A percentile compares a stretch with the other conserved stretches of the same genome.
Evolutionary conservation across 345 rosid species (phyloP).

Genomic region (Sonneratia caseolaris): DNA sequence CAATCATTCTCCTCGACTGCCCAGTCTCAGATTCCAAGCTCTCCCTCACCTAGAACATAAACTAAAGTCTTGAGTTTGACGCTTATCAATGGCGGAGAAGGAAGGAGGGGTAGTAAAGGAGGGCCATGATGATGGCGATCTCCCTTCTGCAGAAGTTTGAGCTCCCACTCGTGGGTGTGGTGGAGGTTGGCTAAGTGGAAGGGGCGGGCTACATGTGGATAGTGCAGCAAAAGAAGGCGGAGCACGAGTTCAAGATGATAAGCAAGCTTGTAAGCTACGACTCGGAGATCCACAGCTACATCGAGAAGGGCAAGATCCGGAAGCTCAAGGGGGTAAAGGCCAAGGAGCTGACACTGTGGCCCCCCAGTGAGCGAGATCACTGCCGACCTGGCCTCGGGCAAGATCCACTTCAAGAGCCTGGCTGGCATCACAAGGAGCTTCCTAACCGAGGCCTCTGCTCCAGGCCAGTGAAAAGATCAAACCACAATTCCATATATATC

Average conservation of each 20-base stretch:
- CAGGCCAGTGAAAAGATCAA: conserved; percentile 9
- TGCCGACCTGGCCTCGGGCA: conserved; percentile 18
- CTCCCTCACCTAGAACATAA: not conserved
- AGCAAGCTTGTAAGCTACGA: conserved; percentile 33
- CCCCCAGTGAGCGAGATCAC: conserved; percentile 37
- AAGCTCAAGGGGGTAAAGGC: conserved; percentile 56
- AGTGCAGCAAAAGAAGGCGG: conserved; percentile 30
- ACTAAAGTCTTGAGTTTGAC: not conserved
- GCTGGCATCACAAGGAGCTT: conserved; percentile 51
- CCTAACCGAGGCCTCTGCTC: conserved; percentile 36
- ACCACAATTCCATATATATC: not conserved
- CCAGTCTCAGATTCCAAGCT: not conserved
- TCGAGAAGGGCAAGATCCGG: conserved; percentile 28
- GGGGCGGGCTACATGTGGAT: conserved; percentile 44
- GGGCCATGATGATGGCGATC: conserved; percentile 19
- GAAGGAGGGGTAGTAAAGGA: conserved; percentile 22
- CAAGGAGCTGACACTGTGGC: conserved; percentile 52
- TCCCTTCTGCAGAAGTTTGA: conserved; percentile 25
- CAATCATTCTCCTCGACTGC: not conserved
- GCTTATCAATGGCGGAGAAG: conserved; percentile 12
- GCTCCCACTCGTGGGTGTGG: conserved; percentile 24
- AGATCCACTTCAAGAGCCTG: conserved; percentile 48
- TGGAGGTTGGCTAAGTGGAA: conserved; percentile 35
- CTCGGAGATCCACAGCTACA: conserved; percentile 23
- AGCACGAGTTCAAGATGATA: conserved; percentile 41